Evolutionary conservation across 345 rosid species (phyloP).

Genomic region (Rhodomyrtus tomentosa): DNA sequence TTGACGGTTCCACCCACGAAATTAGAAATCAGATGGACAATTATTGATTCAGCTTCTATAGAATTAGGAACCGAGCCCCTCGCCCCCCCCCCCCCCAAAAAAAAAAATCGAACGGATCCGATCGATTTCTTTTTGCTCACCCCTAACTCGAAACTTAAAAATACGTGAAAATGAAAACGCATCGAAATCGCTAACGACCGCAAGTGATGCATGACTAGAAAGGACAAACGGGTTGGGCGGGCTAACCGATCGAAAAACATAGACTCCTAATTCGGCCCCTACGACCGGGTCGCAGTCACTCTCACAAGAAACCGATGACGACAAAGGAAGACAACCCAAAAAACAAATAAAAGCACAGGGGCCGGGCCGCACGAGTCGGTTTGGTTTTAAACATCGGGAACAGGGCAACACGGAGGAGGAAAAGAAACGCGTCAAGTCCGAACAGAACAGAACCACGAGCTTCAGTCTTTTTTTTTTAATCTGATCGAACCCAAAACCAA

Average conservation of each 20-base stretch:
- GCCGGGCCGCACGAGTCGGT: background rate
- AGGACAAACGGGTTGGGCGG: background rate
- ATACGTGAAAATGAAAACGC: background rate
- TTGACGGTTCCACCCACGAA: too few species aligned
- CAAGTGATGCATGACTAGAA: background rate
- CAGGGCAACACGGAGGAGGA: background rate
- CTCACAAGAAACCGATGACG: background rate
- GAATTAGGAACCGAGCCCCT: fast-evolving
- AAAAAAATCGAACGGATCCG: fast-evolving
- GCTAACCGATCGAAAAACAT: background rate
- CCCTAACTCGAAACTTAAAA: background rate
- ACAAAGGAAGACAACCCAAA: background rate
- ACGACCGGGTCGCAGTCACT: background rate
- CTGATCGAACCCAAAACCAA: background rate
- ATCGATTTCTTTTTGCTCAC: too few species aligned
- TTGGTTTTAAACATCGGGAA: background rate
- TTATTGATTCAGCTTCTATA: too few species aligned
- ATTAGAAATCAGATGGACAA: too few species aligned
- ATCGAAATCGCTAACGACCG: background rate
- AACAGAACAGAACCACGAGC: background rate
- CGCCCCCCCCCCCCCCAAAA: too few species aligned
- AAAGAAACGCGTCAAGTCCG: background rate
- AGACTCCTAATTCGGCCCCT: background rate
- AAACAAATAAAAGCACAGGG: fast-evolving
- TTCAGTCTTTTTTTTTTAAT: background rate